Conservation (phyloP, 208 protist genomes). For the Herpetomonas samuelpessoai region DNA sequence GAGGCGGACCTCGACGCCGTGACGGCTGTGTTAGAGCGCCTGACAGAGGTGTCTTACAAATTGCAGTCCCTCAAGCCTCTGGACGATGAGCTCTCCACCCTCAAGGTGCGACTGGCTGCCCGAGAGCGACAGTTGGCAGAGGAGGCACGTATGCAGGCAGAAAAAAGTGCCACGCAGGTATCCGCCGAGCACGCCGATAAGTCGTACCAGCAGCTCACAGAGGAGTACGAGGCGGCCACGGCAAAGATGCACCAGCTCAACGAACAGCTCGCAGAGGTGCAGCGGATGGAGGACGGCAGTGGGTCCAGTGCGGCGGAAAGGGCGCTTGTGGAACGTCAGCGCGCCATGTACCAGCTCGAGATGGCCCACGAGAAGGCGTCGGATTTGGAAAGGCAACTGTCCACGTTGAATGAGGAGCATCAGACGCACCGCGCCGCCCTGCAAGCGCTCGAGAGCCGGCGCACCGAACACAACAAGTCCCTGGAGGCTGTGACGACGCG, state of each 20-base stretch:
- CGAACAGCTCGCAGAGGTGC: constrained; percentile 47
- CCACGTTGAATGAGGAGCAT: constrained; percentile 24
- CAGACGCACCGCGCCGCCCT: constrained; percentile 26
- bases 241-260: constrained; percentile 52
- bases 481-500: constrained; percentile 4
- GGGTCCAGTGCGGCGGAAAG: constrained; percentile 22
- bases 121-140: constrained; percentile 12
- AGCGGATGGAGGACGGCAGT: constrained; percentile 45
- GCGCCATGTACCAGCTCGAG: constrained; percentile 36
- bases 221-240: constrained; percentile 45
- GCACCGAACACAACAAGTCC: not conserved
- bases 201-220: constrained; percentile 51
- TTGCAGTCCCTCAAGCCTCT: constrained; percentile 4
- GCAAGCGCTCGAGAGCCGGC: constrained; percentile 23
- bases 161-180: not conserved
- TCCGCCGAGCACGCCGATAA: not conserved
- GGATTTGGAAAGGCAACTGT: constrained; percentile 30
- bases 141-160: not conserved
- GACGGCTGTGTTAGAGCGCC: constrained; percentile 10
- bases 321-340: constrained; percentile 31
- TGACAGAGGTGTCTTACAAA: constrained; percentile 21
- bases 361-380: constrained; percentile 31
- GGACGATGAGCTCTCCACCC: constrained; percentile 4
- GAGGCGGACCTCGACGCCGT: constrained; percentile 11
- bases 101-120: constrained; percentile 7